Conservation (phyloP, 2,329 filamentous ascomycete genomes). For the Penicillium sp. region DNA sequence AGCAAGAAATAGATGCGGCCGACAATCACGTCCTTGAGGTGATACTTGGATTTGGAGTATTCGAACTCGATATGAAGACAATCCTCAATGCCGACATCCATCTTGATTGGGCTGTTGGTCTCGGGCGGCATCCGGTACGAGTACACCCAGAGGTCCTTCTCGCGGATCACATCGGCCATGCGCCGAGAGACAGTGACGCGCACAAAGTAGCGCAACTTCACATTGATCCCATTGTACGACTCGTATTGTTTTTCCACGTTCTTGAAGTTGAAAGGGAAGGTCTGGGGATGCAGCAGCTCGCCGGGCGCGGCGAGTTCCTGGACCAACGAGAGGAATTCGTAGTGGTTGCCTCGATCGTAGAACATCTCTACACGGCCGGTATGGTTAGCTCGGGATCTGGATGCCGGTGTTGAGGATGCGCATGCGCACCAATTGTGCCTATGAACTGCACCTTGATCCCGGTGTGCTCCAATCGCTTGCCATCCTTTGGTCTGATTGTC, state of each 20-base stretch:
- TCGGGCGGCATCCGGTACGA: conserved; percentile 96
- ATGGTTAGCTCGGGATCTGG: conserved; percentile 2
- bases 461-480: conserved; percentile 94
- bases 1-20: conserved; percentile 97
- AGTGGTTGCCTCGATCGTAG: conserved; percentile 98
- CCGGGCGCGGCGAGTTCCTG: conserved; percentile 96
- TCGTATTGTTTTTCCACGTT: conserved; percentile 99
- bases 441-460: conserved; percentile 99
- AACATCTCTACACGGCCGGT: conserved; percentile 75
- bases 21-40: conserved; percentile 98
- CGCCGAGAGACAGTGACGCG: conserved; percentile 92
- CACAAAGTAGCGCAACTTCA: conserved; percentile 97
- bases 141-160: conserved; percentile 99
- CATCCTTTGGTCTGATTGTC: conserved; percentile 93
- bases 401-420: not conserved
- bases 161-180: conserved; percentile 96
- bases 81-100: conserved; percentile 99
- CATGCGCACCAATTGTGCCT: conserved; percentile 72
- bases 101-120: conserved; percentile 98
- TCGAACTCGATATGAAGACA: conserved; percentile 99
- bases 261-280: conserved; percentile 99
- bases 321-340: conserved; percentile 95
- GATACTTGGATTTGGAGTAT: conserved; percentile 99
- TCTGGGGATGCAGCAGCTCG: conserved; percentile 97
- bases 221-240: conserved; percentile 99